Evolutionary conservation across 192 early-diverging fungal species (phyloP), one percentile per base, ranked within the genome.

Genomic region (Dissophora globulifera): DNA sequence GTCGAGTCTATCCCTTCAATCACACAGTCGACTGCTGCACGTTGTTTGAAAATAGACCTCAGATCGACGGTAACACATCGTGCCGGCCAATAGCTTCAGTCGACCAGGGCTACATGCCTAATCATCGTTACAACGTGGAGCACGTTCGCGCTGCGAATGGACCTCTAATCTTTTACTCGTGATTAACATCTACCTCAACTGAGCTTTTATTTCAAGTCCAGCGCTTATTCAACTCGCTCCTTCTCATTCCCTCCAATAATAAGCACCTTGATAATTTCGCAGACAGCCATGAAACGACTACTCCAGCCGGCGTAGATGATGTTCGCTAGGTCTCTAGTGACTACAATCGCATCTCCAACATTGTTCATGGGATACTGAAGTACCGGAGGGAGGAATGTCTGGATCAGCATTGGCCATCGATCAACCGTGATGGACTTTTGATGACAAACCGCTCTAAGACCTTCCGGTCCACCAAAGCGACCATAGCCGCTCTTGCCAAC

Each of bases 401-500:
- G 87, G 66, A 94, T 80, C 61, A 87, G 62, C 30, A 40, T 54
- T 6, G 90, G 88, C 57, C 91, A 70, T n/a, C 88, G 70, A 75
- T 94, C 92, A 22, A 82, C 76, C n/a, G 92, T 94, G 20, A 92
- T 69, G 20, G 90, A 83, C 72, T 86, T 89, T 40, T 88, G 86
- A 22, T 89, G 82, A 48, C 91, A 93, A 12, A 91, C 65, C 1
- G 87, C 87, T 27, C 92, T 84, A 54, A 94, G 68, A 3, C 92
- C 92, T 69, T 94, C 92, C 42, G 84, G 75, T 8, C 92, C 92
- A 6, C 89, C 89, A 74, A 89, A 79, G 59, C 92, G 84, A 26
- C 91, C 92, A 78, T 91, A 92, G 0, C 93, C 93, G 54, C 88
- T 90, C 32, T 84, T 89, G 17, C 90, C 90, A 9, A 94, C 89